Percentiles rank a stretch among this genome's conserved stretches.
Evolutionary conservation across 2,329 filamentous ascomycete species (phyloP).

Genomic region (Scortechinia acanthostroma): DNA sequence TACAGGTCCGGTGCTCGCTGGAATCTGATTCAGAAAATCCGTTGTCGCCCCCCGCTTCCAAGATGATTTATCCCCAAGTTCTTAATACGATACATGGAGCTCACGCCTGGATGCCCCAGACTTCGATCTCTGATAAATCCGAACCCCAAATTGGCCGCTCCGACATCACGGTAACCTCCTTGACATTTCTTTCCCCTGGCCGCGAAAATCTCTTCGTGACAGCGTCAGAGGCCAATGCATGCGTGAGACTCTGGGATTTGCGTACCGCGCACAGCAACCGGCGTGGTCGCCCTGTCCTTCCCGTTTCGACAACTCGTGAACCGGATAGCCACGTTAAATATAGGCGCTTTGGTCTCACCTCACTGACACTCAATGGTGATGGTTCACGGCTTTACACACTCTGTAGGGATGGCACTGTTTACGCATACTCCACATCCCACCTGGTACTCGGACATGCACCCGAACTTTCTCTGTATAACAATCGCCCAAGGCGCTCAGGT

Average conservation of each 20-base stretch:
- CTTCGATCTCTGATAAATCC: conserved; percentile 9
- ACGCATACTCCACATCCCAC: conserved; percentile 58
- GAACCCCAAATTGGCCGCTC: conserved; percentile 29
- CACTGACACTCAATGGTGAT: conserved; percentile 46
- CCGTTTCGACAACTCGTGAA: conserved; percentile 47
- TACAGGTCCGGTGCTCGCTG: conserved; percentile 11
- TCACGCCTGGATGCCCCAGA: conserved; percentile 15
- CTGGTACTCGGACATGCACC: conserved; percentile 50
- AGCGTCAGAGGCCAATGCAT: conserved; percentile 53
- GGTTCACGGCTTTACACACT: conserved; percentile 50
- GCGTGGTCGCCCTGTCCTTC: conserved; percentile 35
- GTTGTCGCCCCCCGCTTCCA: conserved; percentile 15
- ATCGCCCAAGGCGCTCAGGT: conserved; percentile 23
- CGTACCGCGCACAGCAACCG: conserved; percentile 46
- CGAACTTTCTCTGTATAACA: conserved; percentile 34
- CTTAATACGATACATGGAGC: conserved; percentile 5
- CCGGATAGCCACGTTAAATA: conserved; percentile 49
- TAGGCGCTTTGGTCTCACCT: conserved; percentile 54
- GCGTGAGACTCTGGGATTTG: conserved; percentile 58
- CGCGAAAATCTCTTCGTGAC: conserved; percentile 55
- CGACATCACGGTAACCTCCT: conserved; percentile 53
- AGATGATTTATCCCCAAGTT: conserved; percentile 1
- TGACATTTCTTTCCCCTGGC: conserved; percentile 49
- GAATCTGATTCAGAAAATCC: conserved; percentile 31
- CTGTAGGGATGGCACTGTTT: conserved; percentile 56